Evolutionary conservation across 2,329 filamentous ascomycete genomes (phyloP).

Genomic region (Lecanicillium sp.): DNA sequence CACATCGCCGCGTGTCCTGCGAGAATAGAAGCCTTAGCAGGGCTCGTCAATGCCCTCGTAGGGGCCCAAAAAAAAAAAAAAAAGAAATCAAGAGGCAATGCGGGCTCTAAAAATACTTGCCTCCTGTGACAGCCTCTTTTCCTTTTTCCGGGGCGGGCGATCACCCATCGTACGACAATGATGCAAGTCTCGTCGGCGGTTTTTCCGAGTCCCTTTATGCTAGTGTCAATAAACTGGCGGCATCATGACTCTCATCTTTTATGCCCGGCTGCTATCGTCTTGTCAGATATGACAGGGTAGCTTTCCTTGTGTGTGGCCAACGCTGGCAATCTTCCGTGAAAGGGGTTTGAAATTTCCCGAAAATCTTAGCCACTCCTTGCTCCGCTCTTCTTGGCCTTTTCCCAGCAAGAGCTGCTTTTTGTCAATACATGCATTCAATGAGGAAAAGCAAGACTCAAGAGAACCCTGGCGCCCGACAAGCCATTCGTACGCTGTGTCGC

Average conservation of each 20-base stretch:
- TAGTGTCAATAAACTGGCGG: neutral
- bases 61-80: too few species aligned
- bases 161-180: conserved; percentile 13
- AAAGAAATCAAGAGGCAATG: neutral
- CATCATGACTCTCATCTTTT: neutral
- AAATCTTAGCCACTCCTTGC: neutral
- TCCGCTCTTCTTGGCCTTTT: neutral
- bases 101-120: too few species aligned
- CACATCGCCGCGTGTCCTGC: too few species aligned
- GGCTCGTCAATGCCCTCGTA: too few species aligned
- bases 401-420: too few species aligned
- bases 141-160: conserved; percentile 1
- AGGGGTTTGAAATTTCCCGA: conserved; percentile 1
- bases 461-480: too few species aligned
- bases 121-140: neutral
- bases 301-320: neutral
- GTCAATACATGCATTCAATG: too few species aligned
- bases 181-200: neutral
- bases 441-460: too few species aligned
- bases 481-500: neutral
- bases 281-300: neutral
- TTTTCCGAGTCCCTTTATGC: too few species aligned
- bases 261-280: neutral
- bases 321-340: neutral
- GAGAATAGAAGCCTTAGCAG: too few species aligned